These are phyloP conservation scores for Saturnispora dispora DNA, from an alignment of 805 yeast genomes.

Conservation along the genomic window DNA sequence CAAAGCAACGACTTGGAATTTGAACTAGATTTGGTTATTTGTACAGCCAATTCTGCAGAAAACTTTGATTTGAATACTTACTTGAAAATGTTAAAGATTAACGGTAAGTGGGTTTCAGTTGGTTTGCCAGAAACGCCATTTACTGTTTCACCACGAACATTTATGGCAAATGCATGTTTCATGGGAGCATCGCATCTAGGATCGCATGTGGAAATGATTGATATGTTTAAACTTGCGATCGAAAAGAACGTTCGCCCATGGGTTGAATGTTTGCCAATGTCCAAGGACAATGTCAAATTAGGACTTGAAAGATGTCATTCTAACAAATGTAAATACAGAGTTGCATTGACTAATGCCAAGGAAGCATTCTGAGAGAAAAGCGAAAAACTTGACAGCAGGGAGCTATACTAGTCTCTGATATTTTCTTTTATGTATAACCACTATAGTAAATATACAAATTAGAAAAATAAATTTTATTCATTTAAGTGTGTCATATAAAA, in stretches of 20 bases:
- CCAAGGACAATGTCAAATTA: constrained; percentile 41
- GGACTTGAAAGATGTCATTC: constrained; percentile 46
- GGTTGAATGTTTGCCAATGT: constrained; percentile 51
- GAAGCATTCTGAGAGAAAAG: constrained; percentile 29
- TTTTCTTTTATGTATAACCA: background rate
- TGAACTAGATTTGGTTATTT: constrained; percentile 42
- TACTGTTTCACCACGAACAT: constrained; percentile 33
- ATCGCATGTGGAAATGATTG: constrained; percentile 53
- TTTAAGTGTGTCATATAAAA: background rate
- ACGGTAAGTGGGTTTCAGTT: constrained; percentile 51
- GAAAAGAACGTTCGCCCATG: constrained; percentile 51
- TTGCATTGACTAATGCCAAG: constrained; percentile 49
- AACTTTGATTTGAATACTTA: constrained; percentile 41
- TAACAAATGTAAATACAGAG: constrained; percentile 57
- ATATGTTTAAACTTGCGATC: constrained; percentile 57
- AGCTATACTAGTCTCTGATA: background rate
- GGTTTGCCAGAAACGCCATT: constrained; percentile 54
- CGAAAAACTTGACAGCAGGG: background rate
- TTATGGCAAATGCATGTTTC: constrained; percentile 36
- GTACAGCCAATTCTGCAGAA: constrained; percentile 43
- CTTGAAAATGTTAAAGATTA: constrained; percentile 43
- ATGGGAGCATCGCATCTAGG: constrained; percentile 55
- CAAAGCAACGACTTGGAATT: constrained; percentile 16
- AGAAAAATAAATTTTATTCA: background rate
- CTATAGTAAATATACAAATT: background rate